Evolutionary conservation across 176 grass and related monocot genomes (phyloP), one percentile per base, ranked within the genome.

Genomic region (Lolium rigidum): DNA sequence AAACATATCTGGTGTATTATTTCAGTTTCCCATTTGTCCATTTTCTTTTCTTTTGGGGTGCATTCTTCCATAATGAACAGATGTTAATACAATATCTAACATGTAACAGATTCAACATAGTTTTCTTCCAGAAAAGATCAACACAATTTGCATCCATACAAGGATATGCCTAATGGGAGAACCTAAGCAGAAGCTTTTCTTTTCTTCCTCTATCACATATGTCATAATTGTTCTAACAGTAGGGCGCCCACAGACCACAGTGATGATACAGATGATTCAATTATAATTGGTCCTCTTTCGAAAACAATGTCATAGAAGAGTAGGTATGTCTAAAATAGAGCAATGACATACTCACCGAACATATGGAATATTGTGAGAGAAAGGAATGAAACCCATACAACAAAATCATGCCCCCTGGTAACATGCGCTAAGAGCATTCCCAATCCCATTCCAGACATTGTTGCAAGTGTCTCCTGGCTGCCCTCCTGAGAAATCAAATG

Each of bases 381-480:
- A 75, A 98, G 90, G 79, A 98, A 98, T 9, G 84, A 95, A 78
- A 87, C 46, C 96, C 96, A 95, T 57, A 98, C 84, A 69, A 63
- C 90, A 78, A 94, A 78, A 89, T 90, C 86, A 89, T 91, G 87
- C 10, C 88, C 93, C 78, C 91, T 92, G 17, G 93, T 98, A 76
- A 94, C 74, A 83, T 95, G 91, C 80, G 96, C 90, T 77, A 98
- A 59, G 44, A 95, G 69, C 96, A 98, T 98, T 48, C 96, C 96
- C 49, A 98, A 38, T 67, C 89, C 88, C 96, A 95, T 98, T 37
- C 96, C 96, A 61, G 80, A 81, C 96, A 98, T 95, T 60, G 96
- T 98, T 68, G 92, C 96, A 63, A 98, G 84, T 79, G 96, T 98
- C 83, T 98, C 96, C 85, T 98, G 96, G 86, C 96, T 98, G 70